Evolutionary conservation across 2,329 filamentous ascomycete genomes (phyloP), one percentile per base, ranked within the genome.

Genomic region (Scedosporium dehoogii): DNA sequence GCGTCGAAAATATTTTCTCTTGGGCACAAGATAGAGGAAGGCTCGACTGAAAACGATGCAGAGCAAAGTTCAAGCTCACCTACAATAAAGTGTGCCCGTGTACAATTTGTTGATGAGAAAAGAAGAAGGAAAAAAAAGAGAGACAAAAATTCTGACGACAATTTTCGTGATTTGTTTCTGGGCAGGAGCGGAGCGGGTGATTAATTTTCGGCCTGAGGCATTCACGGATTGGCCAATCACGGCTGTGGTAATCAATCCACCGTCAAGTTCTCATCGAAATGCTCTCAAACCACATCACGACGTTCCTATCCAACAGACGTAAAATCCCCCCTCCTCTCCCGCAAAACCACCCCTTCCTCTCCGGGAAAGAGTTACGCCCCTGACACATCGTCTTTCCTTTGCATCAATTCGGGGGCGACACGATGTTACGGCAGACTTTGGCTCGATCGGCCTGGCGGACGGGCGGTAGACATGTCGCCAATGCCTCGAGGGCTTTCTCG

Each of bases 401-500:
- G 33, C 53, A 58, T 25, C 72, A 74, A 79, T 78, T 79, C 80
- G 79, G 78, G 80, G 81, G 80, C 81, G 81, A 79, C 76, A 85
- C 79, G 77, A 88, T 88, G 85, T 81, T 88, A 77, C 83, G 85
- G 81, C 82, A 85, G 74, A 79, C 83, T 78, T 77, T 88, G 75
- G 83, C 83, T 78, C 84, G 84, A 79, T 85, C 85, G 81, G 81
- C 84, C 78, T 84, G 84, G 81, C 84, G 84, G 82, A 81, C 81
- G 71, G 78, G 82, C 77, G 29, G 29, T 33, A 80, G 80, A 74
- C 81, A 79, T 73, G 78, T 78, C 73, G 78, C 77, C 75, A 78
- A 76, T 74, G 84, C 84, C 77, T 82, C 86, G 75, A 87, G 92
- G 79, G 80, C 89, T 72, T 96, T 99, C 81, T 85, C 89, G 78